Base-by-base conservation (phyloP, 2,329 filamentous ascomycete species). In the Aspergillus ruber region DNA sequence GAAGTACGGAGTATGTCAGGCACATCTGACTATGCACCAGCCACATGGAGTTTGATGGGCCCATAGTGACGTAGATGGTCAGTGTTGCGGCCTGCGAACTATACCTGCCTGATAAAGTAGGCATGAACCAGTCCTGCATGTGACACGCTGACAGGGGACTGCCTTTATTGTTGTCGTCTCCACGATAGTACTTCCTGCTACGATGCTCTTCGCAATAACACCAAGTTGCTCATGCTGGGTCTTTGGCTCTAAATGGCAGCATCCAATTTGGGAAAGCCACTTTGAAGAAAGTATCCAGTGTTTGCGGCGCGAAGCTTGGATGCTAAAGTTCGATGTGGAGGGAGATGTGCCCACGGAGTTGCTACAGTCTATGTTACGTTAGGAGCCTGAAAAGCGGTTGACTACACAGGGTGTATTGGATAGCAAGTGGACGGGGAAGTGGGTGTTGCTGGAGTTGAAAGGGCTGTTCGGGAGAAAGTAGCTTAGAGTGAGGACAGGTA, bases 391-490 rank as follows among this genome's bases (percentile, higher is more conserved):
- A 45, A 55, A 64, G 7, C 54, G 66, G 44, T 52, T 54, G 17
- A 61, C 61, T 15, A 57, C 53, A 15, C 50, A 63, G 9, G 54
- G 63, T 38, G 58, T 69, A 2, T 46, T 68, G 10, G 43, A 44
- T 45, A 69, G 62, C 0, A 58, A 66, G 23, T 69, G 64, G 64
- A 66, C 68, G 57, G 50, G 56, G 0, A 66, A 62, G 33, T 69
- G 64, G 65, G 60, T 42, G n/a, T 49, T 60, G 32, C 58, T 58
- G 41, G 52, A 58, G 39, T 51, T 3, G 39, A 51, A 20, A 42
- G 38, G 41, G 47, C 44, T 15, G 13, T 47, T 10, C 3, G 32
- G 6, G 15, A 35, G 9, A 3, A 8, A 8, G 2, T 25, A 25
- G 23, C 23, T 25, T 25, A 8, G 10, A 25, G 23, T 9, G 6